Percentiles rank a stretch among this genome's conserved stretches.
phyloP scores from a whole-genome alignment of 805 yeast species.

The Lachancea sp. region DNA sequence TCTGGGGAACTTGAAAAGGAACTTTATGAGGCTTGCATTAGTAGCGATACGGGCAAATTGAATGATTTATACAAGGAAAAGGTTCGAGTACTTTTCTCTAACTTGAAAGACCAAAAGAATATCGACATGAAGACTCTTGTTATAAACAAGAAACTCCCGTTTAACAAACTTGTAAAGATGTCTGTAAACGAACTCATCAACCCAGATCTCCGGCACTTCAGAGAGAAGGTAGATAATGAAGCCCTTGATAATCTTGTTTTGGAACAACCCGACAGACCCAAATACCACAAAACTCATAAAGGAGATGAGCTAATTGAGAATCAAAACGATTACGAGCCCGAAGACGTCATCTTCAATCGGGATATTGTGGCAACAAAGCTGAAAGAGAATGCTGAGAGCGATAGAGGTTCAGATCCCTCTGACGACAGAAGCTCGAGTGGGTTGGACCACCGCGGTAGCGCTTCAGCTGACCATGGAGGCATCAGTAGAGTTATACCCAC shows the following conservation, averaged over 20 bases:
- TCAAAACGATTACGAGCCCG: conserved; percentile 32
- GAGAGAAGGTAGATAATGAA: conserved; percentile 64
- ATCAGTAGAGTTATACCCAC: background rate
- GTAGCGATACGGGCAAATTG: conserved; percentile 17
- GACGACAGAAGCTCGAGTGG: background rate
- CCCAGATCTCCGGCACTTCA: conserved; percentile 64
- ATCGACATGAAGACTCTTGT: conserved; percentile 51
- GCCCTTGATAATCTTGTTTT: conserved; percentile 63
- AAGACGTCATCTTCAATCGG: conserved; percentile 30
- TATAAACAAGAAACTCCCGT: conserved; percentile 45
- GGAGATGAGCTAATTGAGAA: conserved; percentile 78
- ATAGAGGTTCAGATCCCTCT: background rate
- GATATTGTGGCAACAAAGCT: conserved; percentile 13
- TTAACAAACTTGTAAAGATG: conserved; percentile 55
- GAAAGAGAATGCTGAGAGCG: background rate
- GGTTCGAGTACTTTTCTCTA: conserved; percentile 59
- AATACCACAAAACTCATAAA: conserved; percentile 74
- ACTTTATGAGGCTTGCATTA: conserved; percentile 37
- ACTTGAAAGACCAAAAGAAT: conserved; percentile 52
- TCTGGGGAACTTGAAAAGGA: conserved; percentile 48
- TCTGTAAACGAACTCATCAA: conserved; percentile 71
- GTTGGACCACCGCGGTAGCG: too few species aligned
- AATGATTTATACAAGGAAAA: conserved; percentile 50
- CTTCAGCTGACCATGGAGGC: background rate
- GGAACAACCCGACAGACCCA: conserved; percentile 52